Conservation (phyloP, 331 rosid genomes). For the Spiraea crenata region DNA sequence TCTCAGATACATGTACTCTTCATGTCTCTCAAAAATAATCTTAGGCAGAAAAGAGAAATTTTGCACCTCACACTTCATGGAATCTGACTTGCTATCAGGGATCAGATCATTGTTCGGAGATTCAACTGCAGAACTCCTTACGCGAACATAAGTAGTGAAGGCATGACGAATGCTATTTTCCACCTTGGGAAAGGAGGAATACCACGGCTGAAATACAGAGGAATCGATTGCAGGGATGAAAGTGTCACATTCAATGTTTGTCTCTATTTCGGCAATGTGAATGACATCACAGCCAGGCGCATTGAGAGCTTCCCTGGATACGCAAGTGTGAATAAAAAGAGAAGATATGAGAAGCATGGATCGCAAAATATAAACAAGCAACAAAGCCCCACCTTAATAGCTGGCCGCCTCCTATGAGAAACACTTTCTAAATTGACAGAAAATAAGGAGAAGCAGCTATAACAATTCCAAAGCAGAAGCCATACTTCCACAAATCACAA, state of each 20-base stretch:
- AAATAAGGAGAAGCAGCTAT: slow-evolving; percentile 93
- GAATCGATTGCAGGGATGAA: slow-evolving; percentile 68
- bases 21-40: slow-evolving; percentile 75
- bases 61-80: slow-evolving; percentile 56
- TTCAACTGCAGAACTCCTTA: slow-evolving; percentile 57
- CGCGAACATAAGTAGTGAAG: slow-evolving; percentile 78
- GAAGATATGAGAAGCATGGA: slow-evolving; percentile 12
- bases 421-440: slow-evolving; percentile 89
- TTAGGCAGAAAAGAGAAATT: slow-evolving; percentile 86
- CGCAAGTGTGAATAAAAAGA: slow-evolving; percentile 21
- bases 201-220: slow-evolving; percentile 86
- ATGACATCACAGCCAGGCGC: slow-evolving; percentile 87
- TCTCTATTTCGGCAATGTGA: slow-evolving; percentile 82
- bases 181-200: slow-evolving; percentile 77
- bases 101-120: slow-evolving; percentile 39
- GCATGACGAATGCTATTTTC: slow-evolving; percentile 65
- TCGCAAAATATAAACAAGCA: slow-evolving; percentile 14
- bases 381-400: slow-evolving; percentile 54
- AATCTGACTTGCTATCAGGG: slow-evolving; percentile 32
- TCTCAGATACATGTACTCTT: slow-evolving; percentile 73
- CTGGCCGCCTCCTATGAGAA: slow-evolving; percentile 88
- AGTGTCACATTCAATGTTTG: slow-evolving; percentile 74
- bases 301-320: slow-evolving; percentile 80
- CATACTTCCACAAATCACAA: slow-evolving; percentile 80
- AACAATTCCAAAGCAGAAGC: slow-evolving; percentile 83